Base-by-base conservation (phyloP, 345 rosid species). In the Stellera chamaejasme region DNA sequence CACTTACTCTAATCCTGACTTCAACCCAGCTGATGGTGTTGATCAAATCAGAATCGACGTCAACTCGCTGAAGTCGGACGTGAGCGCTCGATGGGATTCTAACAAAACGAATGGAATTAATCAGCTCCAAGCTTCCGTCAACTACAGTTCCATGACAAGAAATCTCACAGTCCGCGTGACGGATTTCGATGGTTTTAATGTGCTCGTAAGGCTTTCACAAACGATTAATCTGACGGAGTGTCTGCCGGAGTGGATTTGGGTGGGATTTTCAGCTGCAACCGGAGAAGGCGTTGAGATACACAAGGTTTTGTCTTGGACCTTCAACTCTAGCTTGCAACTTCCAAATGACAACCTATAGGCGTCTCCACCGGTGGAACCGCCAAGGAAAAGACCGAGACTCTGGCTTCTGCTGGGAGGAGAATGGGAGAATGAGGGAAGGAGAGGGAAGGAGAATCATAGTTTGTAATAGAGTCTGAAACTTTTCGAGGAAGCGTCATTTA, bases 181-280 rank as follows among this genome's bases (percentile, higher is more conserved):
- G 6, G 58, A 41, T n/a, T 25, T 39, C 14, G 2, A 32, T 5
- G 39, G 4, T 8, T 0, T 0, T 5, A 32, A 3, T 32, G 39
- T 32, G 39, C 39, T 32, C 14, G 25, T 6, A 3, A 27, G n/a
- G 13, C 27, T 48, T 45, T 64, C 5, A 19, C 43, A 9, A 2
- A 26, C 13, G 0, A 28, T 64, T 26, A 55, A 64, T 43, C 25
- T 64, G 27, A 55, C 43, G 36, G n/a, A n/a, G 0, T 25, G 15
- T 43, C 45, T 64, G 7, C 44, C 67, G 5, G 28, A 48, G 3
- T 50, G 58, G 59, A 55, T 64, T 13, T 43, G 19, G 26, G 56
- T 56, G 4, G 67, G 67, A 13, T 64, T 64, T 48, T 55, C 67
- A 0, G 61, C 32, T 11, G 51, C 67, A 13, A 39, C 61, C 0